Evolutionary conservation across 208 protist species (phyloP).

Genomic region (Leptomonas seymouri): DNA sequence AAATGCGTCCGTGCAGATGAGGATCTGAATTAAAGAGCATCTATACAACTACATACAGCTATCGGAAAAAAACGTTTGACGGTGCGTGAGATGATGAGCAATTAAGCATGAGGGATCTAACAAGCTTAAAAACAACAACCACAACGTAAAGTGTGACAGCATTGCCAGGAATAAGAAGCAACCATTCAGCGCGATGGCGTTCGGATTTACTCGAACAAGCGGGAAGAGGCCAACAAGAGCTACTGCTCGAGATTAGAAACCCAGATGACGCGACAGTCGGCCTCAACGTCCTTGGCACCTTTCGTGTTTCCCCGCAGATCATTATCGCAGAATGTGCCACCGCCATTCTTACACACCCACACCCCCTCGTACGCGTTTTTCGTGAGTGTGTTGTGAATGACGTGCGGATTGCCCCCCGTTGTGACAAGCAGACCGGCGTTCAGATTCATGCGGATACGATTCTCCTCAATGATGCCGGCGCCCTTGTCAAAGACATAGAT

Average conservation of each 20-base stretch:
- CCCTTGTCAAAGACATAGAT: constrained; percentile 89
- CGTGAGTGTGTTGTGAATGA: constrained; percentile 72
- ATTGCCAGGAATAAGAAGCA: constrained; percentile 2
- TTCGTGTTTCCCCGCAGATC: constrained; percentile 84
- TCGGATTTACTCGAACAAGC: too few relatives aligned
- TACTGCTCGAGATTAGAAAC: constrained; percentile 62
- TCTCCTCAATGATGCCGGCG: constrained; percentile 76
- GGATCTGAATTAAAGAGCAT: background rate
- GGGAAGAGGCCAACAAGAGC: too few relatives aligned
- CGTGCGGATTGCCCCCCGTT: constrained; percentile 60
- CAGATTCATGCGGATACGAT: constrained; percentile 65
- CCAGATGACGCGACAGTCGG: constrained; percentile 55
- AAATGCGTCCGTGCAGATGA: background rate
- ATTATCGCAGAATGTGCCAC: constrained; percentile 79
- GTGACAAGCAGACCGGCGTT: constrained; percentile 90
- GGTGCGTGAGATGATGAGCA: too few relatives aligned
- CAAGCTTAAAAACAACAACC: constrained; percentile 32
- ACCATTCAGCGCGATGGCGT: too few relatives aligned
- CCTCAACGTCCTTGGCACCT: constrained; percentile 78
- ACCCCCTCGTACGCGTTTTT: constrained; percentile 88
- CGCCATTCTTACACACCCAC: constrained; percentile 86
- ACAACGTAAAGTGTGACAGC: background rate
- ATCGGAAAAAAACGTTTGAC: too few relatives aligned
- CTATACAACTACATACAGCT: too few relatives aligned
- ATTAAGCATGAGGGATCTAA: too few relatives aligned